phyloP scores from a whole-genome alignment of 2,329 filamentous ascomycete genomes.

The Aspergillus tanneri region DNA sequence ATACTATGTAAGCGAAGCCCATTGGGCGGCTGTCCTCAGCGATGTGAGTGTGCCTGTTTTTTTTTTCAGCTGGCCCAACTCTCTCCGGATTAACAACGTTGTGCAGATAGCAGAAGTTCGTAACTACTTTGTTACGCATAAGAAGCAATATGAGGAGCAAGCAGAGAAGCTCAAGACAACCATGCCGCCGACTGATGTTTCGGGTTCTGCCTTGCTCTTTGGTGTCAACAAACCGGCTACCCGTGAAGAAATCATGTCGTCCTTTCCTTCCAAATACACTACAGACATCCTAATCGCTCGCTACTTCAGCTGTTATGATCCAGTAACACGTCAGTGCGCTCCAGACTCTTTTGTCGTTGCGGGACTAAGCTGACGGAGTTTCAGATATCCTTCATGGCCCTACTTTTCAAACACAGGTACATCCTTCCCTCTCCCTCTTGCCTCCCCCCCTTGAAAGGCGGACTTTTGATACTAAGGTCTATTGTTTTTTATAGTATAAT shows the following conservation, averaged over 20 bases:
- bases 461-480: slow-evolving; percentile 9
- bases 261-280: slow-evolving; percentile 75
- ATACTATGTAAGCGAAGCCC: slow-evolving; percentile 77
- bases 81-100: slow-evolving; percentile 10
- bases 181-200: slow-evolving; percentile 54
- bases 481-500: slow-evolving; percentile 52
- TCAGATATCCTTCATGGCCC: slow-evolving; percentile 73
- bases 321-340: slow-evolving; percentile 55
- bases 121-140: slow-evolving; percentile 81
- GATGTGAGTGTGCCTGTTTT: slow-evolving; percentile 63
- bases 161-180: slow-evolving; percentile 71
- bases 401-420: slow-evolving; percentile 74
- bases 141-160: slow-evolving; percentile 83
- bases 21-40: slow-evolving; percentile 76
- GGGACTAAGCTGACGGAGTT: slow-evolving; percentile 7
- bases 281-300: slow-evolving; percentile 82
- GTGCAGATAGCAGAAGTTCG: slow-evolving; percentile 82
- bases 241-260: slow-evolving; percentile 73
- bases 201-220: slow-evolving; percentile 76
- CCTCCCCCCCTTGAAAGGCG: too few relatives aligned
- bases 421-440: neutral
- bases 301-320: slow-evolving; percentile 83
- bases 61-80: neutral
- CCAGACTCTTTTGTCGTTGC: neutral
- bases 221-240: slow-evolving; percentile 68